Evolutionary conservation across 1,284 basidiomycete species (phyloP).

Genomic region (Apiotrichum sp.): DNA sequence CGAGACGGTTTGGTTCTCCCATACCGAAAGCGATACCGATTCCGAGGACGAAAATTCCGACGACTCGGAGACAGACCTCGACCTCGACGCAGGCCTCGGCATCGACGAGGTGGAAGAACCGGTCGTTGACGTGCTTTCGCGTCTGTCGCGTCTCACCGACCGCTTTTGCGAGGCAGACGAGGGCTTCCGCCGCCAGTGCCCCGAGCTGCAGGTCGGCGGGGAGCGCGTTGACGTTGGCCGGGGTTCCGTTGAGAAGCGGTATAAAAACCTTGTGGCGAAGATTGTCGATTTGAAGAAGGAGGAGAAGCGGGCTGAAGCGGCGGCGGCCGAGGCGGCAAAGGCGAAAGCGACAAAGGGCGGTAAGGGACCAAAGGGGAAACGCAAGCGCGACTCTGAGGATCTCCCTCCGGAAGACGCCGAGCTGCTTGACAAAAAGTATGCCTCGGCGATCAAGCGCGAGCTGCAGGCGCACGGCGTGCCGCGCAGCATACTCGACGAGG

Average conservation of each 20-base stretch:
- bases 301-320: no score
- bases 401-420: no score
- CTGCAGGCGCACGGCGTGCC: neutral
- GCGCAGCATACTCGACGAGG: neutral
- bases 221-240: neutral
- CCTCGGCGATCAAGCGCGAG: neutral
- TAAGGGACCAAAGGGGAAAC: no score
- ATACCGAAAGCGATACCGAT: neutral
- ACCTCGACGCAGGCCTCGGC: neutral
- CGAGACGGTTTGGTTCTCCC: neutral
- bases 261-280: neutral
- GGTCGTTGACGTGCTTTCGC: neutral
- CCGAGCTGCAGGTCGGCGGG: neutral
- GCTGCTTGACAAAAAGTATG: no score
- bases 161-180: neutral
- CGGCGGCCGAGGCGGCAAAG: no score
- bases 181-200: neutral
- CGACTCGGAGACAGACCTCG: neutral
- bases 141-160: neutral
- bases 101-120: neutral
- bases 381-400: no score
- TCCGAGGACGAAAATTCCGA: no score
- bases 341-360: no score
- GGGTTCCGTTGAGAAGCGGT: neutral
- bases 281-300: neutral